These are phyloP conservation scores for Pseudotulostoma volvatum DNA, from an alignment of 495 filamentous ascomycete species.

Conservation along the genomic window DNA sequence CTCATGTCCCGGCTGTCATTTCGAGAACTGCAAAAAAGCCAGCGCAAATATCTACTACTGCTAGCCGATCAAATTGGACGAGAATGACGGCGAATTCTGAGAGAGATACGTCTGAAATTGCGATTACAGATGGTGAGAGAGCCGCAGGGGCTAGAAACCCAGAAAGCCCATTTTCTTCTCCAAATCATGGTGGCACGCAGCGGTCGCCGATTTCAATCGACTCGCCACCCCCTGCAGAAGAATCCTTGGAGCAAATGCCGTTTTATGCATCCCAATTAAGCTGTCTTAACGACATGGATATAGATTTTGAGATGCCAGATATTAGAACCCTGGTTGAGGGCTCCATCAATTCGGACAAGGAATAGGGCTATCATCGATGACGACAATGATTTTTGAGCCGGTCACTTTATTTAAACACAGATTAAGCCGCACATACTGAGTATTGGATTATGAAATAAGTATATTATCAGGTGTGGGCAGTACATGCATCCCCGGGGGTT, in stretches of 20 bases:
- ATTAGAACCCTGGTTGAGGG: conserved; percentile 9
- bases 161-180: background rate
- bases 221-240: conserved; percentile 1
- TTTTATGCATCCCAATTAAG: conserved; percentile 12
- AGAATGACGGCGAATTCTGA: background rate
- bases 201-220: conserved; percentile 5
- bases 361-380: conserved; percentile 14
- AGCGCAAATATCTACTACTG: too few relatives aligned
- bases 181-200: background rate
- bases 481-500: too few relatives aligned
- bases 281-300: conserved; percentile 6
- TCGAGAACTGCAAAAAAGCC: background rate
- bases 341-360: conserved; percentile 9
- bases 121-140: too few relatives aligned
- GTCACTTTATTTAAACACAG: too few relatives aligned
- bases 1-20: background rate
- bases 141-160: too few relatives aligned
- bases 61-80: too few relatives aligned
- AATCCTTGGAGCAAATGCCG: conserved; percentile 3
- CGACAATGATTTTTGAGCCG: conserved; percentile 21
- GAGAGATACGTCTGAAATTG: too few relatives aligned
- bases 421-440: too few relatives aligned
- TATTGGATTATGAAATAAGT: too few relatives aligned
- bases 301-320: conserved; percentile 13
- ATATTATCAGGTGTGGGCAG: too few relatives aligned